Evolutionary conservation across 2,329 filamentous ascomycete genomes (phyloP), one percentile per base, ranked within the genome.

Genomic region (Xylariaceae sp.): DNA sequence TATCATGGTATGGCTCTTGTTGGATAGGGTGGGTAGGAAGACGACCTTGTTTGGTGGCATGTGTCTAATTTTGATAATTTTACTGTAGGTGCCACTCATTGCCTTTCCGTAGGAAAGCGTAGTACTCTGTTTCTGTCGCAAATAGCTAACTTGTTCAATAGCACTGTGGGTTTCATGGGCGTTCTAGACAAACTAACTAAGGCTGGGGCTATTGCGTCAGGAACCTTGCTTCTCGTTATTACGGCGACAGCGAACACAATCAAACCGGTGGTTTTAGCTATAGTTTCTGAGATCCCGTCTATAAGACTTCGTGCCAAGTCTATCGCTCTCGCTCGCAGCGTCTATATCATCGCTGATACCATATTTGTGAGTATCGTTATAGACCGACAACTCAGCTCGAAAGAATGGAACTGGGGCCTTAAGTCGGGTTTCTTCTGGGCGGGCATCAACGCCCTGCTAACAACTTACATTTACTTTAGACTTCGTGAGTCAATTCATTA

Each of bases 231-330:
- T 0, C 59, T 80, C 10, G 61, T 78, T 6, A 73, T 73, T 30
- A 75, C 72, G 4, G 71, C 75, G 42, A 66, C 72, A 4, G 78
- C 78, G 60, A 76, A 75, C 63, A 77, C 75, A 2, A 69, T 79
- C 26, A 77, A 77, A 0, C 77, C 76, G 1, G 72, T 77, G 10
- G 72, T 74, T 9, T 80, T 77, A 60, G 71, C 73, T 6, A 71
- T 80, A 62, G 80, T 78, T 2, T 71, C 76, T 3, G 77, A 81
- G 56, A 72, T 74, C 10, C 75, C 76, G 0, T 78, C 77, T 0
- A 73, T 72, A 3, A 72, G 77, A 8, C 70, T 79, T 9, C 71
- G 74, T 24, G 68, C 72, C 26, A 77, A 78, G 64, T 77, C 76
- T n/a, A 73, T 78, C 15, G 75, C 76, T 11, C 66, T 80, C 20